Evolutionary conservation across 2,329 filamentous ascomycete genomes (phyloP), one percentile per base, ranked within the genome.

Genomic region (Paecilomyces dactylethromorphus): DNA sequence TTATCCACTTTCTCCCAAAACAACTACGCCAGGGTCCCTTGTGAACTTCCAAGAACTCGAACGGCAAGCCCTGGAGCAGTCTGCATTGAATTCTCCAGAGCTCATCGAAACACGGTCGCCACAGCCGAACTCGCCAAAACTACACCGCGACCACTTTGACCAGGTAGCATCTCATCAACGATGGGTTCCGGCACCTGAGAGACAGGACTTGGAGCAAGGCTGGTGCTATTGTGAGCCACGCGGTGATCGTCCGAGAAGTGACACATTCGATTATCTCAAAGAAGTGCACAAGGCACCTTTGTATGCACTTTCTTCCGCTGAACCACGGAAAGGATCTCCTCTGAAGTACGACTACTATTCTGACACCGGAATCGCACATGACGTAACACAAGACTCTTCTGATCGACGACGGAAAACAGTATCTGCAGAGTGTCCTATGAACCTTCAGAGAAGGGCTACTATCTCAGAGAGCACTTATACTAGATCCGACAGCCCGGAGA

Each of bases 381-480:
- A 32, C 24, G 15, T 7, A 10, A 15, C 22, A 15, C 53, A 32
- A 5, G 22, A 33, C 13, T n/a, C 32, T 22, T 35, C 33, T 12
- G 13, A 32, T 29, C 52, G 24, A 54, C 35, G 49, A 53, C 13
- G 56, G 50, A 31, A 4, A 54, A 15, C 33, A 3, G 51, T n/a
- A n/a, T 33, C 13, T 29, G 10, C n/a, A 6, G 33, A 59, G 18
- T 1, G 39, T 6, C 51, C 31, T 6, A 1, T 18, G 18, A 29
- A 33, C 3, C 13, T 51, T 55, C 6, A 11, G 39, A 33, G 55
- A 52, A 65, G 57, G 10, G 66, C 57, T 13, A 66, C 63, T 15
- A 60, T 74, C 52, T 70, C 71, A 5, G 69, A 72, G 55, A 65
- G 69, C 33, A 57, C 72, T n/a, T 71, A 73, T 52, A 70, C 72